These are phyloP conservation scores for Aspergillus thermomutatus DNA, from an alignment of 2,329 filamentous ascomycete species.

Conservation along the genomic window DNA sequence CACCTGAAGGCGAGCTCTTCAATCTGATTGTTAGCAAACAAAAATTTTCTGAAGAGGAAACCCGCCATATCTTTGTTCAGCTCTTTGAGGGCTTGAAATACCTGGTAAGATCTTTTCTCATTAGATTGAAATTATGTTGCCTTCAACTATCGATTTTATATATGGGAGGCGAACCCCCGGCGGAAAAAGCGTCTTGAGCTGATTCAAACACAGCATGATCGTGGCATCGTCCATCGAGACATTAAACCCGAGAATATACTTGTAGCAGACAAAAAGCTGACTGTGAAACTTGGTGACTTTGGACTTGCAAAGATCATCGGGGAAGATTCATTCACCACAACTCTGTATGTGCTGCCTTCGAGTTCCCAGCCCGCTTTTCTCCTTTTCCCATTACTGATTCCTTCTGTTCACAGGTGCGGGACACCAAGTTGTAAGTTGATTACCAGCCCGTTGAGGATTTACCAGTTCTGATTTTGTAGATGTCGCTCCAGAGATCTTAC, in stretches of 20 bases:
- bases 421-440: slow-evolving; percentile 73
- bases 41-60: slow-evolving; percentile 79
- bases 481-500: slow-evolving; percentile 91
- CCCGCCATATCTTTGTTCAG: slow-evolving; percentile 83
- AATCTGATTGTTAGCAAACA: slow-evolving; percentile 90
- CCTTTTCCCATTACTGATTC: background rate
- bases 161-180: background rate
- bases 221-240: slow-evolving; percentile 94
- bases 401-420: slow-evolving; percentile 57
- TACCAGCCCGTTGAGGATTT: background rate
- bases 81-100: slow-evolving; percentile 94
- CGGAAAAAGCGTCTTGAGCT: background rate
- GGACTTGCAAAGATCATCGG: slow-evolving; percentile 97
- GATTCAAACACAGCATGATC: slow-evolving; percentile 67
- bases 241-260: slow-evolving; percentile 98
- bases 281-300: slow-evolving; percentile 92
- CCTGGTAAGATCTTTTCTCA: slow-evolving; percentile 59
- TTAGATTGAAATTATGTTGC: background rate
- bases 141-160: background rate
- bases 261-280: slow-evolving; percentile 76
- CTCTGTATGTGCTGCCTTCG: slow-evolving; percentile 55
- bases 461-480: slow-evolving; percentile 45
- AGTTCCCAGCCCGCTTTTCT: background rate
- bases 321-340: slow-evolving; percentile 96
- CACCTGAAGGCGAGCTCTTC: slow-evolving; percentile 90